Evolutionary conservation across 2,329 filamentous ascomycete genomes (phyloP), one percentile per base, ranked within the genome.

Genomic region (Gnomoniopsis sp.): DNA sequence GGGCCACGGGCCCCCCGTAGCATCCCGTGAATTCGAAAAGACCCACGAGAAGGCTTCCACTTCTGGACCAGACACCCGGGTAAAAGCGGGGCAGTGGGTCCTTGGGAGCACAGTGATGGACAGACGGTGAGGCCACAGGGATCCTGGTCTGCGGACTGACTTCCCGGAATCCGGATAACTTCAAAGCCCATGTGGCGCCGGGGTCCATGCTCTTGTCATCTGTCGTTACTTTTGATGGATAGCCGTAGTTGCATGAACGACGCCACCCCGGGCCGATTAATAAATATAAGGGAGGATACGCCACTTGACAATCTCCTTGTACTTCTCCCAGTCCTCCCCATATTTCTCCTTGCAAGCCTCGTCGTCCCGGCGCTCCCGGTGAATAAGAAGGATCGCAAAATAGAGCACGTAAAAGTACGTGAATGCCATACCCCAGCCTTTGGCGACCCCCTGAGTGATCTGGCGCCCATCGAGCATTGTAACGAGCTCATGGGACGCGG

Each of bases 321-420:
- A 96, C 72, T 84, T 82, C 63, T 90, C 84, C 91, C 92, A 96
- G 70, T 96, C 90, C 65, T 86, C 86, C 17, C 91, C 91, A 68
- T 96, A 96, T 79, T 96, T 96, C 68, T 83, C 83, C 62, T 82
- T 79, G 72, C 92, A 96, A 77, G 95, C 95, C 70, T 89, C 87
- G 67, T 96, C 91, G 65, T 96, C 92, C 57, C 92, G 83, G 59
- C 84, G 78, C 71, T 95, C 90, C 14, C 92, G 87, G 70, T 96
- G 92, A 54, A 96, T 79, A 10, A 96, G 78, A 59, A 96, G 75
- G 10, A 95, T 75, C 2, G 86, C 91, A 74, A 96, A 96, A 77
- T 96, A 96, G 8, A 95, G 69, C 67, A 96, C 82, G 76, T 93
- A 96, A 71, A 96, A 96, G 75, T 96, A 96, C 0, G 91, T 95